Conservation (phyloP, 2,329 filamentous ascomycete genomes). For the Verticillium isaacii region DNA sequence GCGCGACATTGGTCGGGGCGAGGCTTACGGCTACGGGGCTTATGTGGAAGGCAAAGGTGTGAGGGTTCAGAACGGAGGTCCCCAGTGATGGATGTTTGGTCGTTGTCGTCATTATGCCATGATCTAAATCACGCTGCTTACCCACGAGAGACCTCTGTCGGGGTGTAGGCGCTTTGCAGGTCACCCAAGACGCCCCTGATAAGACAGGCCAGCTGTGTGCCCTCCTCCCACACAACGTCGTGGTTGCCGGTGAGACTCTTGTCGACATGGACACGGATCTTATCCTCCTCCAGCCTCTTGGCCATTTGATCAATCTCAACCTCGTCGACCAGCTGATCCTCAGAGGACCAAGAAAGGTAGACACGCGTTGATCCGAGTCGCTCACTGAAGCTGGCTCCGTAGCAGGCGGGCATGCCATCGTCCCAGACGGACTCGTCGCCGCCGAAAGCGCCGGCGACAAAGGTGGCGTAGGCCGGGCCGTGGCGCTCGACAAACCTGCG, state of each 20-base stretch:
- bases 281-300: conserved; percentile 33
- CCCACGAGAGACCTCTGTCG: neutral
- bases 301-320: conserved; percentile 56
- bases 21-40: conserved; percentile 30
- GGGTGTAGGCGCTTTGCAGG: neutral
- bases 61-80: neutral
- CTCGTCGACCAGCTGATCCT: conserved; percentile 48
- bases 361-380: conserved; percentile 28
- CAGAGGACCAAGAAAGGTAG: conserved; percentile 39
- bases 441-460: conserved; percentile 60
- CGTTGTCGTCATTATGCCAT: neutral
- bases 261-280: conserved; percentile 23
- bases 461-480: conserved; percentile 45
- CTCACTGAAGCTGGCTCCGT: conserved; percentile 33
- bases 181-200: conserved; percentile 18
- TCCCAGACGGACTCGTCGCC: conserved; percentile 44
- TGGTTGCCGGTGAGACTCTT: conserved; percentile 53
- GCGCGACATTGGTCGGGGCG: conserved; percentile 24
- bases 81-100: neutral
- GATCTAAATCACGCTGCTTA: neutral
- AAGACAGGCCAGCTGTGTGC: conserved; percentile 48
- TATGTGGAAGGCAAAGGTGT: conserved; percentile 29
- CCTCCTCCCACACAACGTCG: conserved; percentile 59
- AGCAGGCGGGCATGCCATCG: conserved; percentile 47
- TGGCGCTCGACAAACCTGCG: conserved; percentile 44